phyloP scores from a whole-genome alignment of 352 stramenopile genomes.

The Aphanomyces euteiches region DNA sequence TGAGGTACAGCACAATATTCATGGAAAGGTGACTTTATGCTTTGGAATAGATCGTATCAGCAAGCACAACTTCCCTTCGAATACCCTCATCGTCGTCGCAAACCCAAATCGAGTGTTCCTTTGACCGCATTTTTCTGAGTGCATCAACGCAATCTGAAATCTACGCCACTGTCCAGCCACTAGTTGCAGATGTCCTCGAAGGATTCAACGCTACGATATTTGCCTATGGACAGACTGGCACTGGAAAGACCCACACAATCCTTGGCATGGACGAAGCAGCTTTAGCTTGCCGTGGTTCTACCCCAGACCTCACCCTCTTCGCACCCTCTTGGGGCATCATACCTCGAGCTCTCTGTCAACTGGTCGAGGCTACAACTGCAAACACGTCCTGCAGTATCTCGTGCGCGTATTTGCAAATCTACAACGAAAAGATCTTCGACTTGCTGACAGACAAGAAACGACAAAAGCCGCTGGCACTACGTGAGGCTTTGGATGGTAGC shows the following conservation, averaged over 20 bases:
- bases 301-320: constrained; percentile 5
- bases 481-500: constrained; percentile 54
- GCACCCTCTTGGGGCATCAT: constrained; percentile 66
- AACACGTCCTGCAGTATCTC: constrained; percentile 46
- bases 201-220: constrained; percentile 91
- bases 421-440: constrained; percentile 93
- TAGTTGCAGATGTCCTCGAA: constrained; percentile 60
- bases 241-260: constrained; percentile 91
- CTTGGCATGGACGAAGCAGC: constrained; percentile 53
- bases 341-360: constrained; percentile 62
- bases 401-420: constrained; percentile 91
- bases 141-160: constrained; percentile 68
- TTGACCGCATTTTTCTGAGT: constrained; percentile 70
- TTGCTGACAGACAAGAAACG: constrained; percentile 68
- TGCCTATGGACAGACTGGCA: constrained; percentile 88
- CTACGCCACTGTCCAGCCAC: constrained; percentile 62
- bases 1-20: not conserved
- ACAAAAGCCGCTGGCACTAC: constrained; percentile 65
- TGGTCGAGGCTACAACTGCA: constrained; percentile 43
- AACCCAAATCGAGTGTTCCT: constrained; percentile 55
- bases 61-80: constrained; percentile 12
- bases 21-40: not conserved
- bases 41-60: constrained; percentile 8
- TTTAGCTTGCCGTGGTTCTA: not conserved
- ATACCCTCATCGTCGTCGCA: constrained; percentile 14